These are phyloP conservation scores for Boletus smithii DNA, from an alignment of 1,284 basidiomycete genomes.

Conservation along the genomic window DNA sequence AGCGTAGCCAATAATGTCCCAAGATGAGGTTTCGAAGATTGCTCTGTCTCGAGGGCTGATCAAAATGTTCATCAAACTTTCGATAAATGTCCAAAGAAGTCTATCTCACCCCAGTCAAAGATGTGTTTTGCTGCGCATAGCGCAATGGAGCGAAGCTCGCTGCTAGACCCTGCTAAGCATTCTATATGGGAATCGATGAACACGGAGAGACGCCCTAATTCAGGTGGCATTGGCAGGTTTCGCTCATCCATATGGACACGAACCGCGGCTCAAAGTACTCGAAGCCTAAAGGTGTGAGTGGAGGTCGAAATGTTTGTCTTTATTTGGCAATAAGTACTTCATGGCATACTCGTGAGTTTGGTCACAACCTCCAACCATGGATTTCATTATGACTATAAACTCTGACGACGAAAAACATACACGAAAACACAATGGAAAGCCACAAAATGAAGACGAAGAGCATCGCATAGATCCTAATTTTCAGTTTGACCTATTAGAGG, in stretches of 20 bases:
- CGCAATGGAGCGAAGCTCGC: conserved; percentile 56
- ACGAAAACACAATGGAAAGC: conserved; percentile 20
- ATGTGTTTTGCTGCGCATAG: conserved; percentile 71
- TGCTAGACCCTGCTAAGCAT: conserved; percentile 53
- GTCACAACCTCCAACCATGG: conserved; percentile 29
- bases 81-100: conserved; percentile 8
- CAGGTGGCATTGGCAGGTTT: conserved; percentile 31
- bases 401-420: conserved; percentile 63
- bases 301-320: conserved; percentile 17
- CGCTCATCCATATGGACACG: conserved; percentile 18
- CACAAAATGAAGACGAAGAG: conserved; percentile 42
- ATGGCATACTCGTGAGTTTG: no score
- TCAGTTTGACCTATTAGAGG: conserved; percentile 74
- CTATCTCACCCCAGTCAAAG: conserved; percentile 73
- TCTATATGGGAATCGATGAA: conserved; percentile 55
- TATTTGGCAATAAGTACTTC: conserved; percentile 15
- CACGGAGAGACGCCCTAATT: conserved; percentile 48
- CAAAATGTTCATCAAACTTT: conserved; percentile 2
- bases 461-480: conserved; percentile 77
- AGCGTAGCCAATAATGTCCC: conserved; percentile 66
- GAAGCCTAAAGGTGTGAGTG: no score
- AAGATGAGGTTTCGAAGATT: conserved; percentile 61
- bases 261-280: no score
- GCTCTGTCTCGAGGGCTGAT: conserved; percentile 64
- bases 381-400: conserved; percentile 80